Percentiles rank a stretch among this genome's conserved stretches.
Evolutionary conservation across 2,329 filamentous ascomycete genomes (phyloP).

Genomic region (Diaporthe aspalathi): DNA sequence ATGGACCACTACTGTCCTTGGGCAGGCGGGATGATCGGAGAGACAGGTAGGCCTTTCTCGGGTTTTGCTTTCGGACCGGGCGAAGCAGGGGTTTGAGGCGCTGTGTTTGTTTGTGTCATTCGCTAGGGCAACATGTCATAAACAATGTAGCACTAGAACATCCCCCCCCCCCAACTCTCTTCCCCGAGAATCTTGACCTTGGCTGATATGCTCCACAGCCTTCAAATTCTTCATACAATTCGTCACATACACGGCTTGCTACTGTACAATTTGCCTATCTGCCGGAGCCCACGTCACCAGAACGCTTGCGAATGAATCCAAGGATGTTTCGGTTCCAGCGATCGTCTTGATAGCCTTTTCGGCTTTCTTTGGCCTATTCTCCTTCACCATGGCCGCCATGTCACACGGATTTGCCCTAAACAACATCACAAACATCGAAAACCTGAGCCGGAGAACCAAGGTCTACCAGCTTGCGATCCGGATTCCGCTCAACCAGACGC

Average conservation of each 20-base stretch:
- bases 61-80: too few relatives aligned
- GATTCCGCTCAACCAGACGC: conserved; percentile 60
- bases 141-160: background rate
- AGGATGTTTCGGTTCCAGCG: conserved; percentile 66
- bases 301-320: conserved; percentile 59
- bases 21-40: conserved; percentile 93
- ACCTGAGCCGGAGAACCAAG: conserved; percentile 69
- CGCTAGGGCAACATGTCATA: background rate
- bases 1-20: conserved; percentile 98
- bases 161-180: conserved; percentile 9
- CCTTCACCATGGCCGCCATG: conserved; percentile 79
- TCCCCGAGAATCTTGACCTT: background rate
- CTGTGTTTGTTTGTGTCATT: background rate
- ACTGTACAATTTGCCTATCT: conserved; percentile 73
- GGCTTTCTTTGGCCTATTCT: conserved; percentile 83
- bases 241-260: conserved; percentile 76
- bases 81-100: background rate
- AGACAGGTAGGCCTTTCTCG: conserved; percentile 70
- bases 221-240: conserved; percentile 97
- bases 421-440: conserved; percentile 89
- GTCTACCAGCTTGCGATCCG: conserved; percentile 81
- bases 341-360: conserved; percentile 74
- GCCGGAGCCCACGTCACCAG: conserved; percentile 73
- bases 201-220: conserved; percentile 55
- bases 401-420: conserved; percentile 75